phyloP scores from a whole-genome alignment of 768 basidiomycete species.

The Tylopilus rubrobrunneus region DNA sequence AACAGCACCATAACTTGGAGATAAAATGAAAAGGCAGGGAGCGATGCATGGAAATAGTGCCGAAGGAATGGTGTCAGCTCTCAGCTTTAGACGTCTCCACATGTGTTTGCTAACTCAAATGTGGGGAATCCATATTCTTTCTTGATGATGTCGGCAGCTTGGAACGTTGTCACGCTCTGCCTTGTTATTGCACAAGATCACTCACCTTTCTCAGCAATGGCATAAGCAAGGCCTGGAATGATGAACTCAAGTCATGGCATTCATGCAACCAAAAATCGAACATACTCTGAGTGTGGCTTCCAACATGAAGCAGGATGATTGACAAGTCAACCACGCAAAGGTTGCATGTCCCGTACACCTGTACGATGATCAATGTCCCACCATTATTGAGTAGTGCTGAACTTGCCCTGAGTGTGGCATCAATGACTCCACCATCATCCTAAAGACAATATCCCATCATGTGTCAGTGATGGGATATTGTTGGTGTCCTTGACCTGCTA shows the following conservation, averaged over 20 bases:
- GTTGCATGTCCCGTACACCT: neutral
- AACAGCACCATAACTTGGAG: too few species aligned
- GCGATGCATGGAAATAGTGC: too few species aligned
- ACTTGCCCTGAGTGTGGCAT: neutral
- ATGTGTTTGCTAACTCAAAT: too few species aligned
- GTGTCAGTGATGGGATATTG: too few species aligned
- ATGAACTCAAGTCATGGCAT: neutral
- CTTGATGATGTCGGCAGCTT: conserved; percentile 3
- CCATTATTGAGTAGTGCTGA: neutral
- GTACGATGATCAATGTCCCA: neutral
- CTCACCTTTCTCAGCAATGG: neutral
- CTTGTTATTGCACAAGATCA: neutral
- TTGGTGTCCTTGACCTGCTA: too few species aligned
- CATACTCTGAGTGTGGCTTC: conserved; percentile 1
- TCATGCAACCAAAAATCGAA: neutral
- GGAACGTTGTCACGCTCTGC: neutral
- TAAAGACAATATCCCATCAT: too few species aligned
- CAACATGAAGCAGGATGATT: neutral
- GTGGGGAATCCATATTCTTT: neutral
- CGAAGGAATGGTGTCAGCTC: too few species aligned
- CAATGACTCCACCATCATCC: conserved; percentile 2
- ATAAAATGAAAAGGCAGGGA: too few species aligned
- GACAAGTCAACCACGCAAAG: neutral
- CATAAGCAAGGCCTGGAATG: neutral
- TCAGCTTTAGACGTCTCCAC: too few species aligned